These are phyloP conservation scores for Rhizophora apiculata DNA, from an alignment of 345 rosid species.

Conservation along the genomic window DNA sequence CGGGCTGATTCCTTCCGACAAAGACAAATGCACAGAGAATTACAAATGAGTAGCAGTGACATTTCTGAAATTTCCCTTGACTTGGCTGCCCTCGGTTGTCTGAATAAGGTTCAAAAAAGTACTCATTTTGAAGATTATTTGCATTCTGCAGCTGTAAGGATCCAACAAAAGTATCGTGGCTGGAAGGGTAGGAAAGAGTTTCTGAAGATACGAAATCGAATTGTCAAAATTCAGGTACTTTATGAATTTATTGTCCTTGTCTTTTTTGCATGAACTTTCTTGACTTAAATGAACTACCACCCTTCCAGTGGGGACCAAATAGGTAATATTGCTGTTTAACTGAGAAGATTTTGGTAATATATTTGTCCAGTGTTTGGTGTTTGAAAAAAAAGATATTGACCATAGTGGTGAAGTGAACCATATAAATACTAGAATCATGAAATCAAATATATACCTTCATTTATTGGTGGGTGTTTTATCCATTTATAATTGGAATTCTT, in stretches of 20 bases:
- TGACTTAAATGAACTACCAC: not conserved
- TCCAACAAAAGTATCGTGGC: slow-evolving; percentile 63
- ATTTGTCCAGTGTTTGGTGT: too few relatives aligned
- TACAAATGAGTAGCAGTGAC: slow-evolving; percentile 22
- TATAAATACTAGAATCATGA: too few relatives aligned
- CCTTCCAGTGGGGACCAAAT: not conserved
- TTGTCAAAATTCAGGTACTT: slow-evolving; percentile 62
- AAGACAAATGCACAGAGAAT: slow-evolving; percentile 42
- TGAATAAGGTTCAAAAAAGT: slow-evolving; percentile 34
- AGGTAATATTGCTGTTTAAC: too few relatives aligned
- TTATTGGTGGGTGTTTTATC: too few relatives aligned
- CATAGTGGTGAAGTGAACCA: too few relatives aligned
- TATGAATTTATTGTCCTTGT: not conserved
- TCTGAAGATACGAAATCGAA: slow-evolving; percentile 47
- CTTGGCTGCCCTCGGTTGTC: slow-evolving; percentile 44
- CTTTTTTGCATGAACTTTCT: not conserved
- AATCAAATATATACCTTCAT: too few relatives aligned
- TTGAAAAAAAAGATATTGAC: too few relatives aligned
- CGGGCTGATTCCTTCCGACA: slow-evolving; percentile 39
- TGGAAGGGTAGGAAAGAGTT: slow-evolving; percentile 64
- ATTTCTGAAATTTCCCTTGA: slow-evolving; percentile 38
- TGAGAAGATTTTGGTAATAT: too few relatives aligned
- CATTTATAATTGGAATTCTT: too few relatives aligned
- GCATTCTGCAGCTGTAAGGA: slow-evolving; percentile 56
- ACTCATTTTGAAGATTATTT: slow-evolving; percentile 53